phyloP scores from a whole-genome alignment of 192 early-diverging fungal genomes.

The Phycomyces blakesleeanus region DNA sequence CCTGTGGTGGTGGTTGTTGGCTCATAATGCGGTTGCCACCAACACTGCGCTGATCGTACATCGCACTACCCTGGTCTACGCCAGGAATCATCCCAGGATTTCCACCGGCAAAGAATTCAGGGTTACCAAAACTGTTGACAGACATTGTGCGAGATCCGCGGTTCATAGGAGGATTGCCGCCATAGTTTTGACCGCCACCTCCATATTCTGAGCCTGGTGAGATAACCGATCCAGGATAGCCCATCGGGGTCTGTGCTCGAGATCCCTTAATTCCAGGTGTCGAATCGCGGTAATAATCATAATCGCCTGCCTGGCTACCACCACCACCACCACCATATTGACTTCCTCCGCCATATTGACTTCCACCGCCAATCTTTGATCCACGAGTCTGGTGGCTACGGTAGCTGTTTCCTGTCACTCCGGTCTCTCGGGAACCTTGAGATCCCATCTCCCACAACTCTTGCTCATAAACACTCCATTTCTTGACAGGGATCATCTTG shows the following conservation, averaged over 20 bases:
- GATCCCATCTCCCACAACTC: constrained; percentile 67
- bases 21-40: not conserved
- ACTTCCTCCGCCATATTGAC: constrained; percentile 1
- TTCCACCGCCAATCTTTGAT: not conserved
- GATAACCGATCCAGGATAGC: constrained; percentile 1
- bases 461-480: constrained; percentile 85
- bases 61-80: not conserved
- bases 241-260: not conserved
- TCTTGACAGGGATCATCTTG: constrained; percentile 76
- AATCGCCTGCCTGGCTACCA: constrained; percentile 16
- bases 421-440: constrained; percentile 40
- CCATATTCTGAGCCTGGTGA: constrained; percentile 13
- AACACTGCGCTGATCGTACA: not conserved
- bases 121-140: not conserved
- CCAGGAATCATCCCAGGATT: not conserved
- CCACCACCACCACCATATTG: constrained; percentile 4
- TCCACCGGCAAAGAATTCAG: not conserved
- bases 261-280: not conserved
- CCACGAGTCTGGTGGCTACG: constrained; percentile 8
- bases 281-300: constrained; percentile 34
- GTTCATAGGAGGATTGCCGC: not conserved
- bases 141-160: not conserved
- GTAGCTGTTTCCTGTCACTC: constrained; percentile 34
- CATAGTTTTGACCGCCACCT: not conserved
- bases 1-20: not conserved